Conservation (phyloP, 345 rosid genomes). For the Eucalyptus virginea region DNA sequence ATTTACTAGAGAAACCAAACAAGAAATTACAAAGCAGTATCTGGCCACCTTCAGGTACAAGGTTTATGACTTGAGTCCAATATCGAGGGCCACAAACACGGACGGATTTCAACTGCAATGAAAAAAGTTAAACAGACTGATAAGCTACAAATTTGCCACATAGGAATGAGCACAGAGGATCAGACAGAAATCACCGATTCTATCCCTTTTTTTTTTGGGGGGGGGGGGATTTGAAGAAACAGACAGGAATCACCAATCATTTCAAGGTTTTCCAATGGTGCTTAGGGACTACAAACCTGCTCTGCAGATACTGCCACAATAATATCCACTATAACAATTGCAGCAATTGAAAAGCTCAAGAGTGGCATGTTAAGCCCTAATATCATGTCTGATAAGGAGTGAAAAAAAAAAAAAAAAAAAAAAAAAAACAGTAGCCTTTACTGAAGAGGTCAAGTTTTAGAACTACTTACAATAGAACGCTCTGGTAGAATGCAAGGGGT, state of each 20-base stretch:
- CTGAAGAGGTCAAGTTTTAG: background rate
- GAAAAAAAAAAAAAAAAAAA: background rate
- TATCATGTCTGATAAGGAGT: background rate
- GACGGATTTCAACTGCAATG: slow-evolving; percentile 67
- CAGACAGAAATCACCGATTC: background rate
- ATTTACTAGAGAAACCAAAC: background rate
- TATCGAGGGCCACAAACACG: slow-evolving; percentile 94
- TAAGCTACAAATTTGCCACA: background rate
- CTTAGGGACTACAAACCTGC: background rate
- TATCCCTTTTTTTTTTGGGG: background rate
- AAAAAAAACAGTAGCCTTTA: background rate
- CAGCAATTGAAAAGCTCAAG: background rate
- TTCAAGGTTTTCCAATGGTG: background rate
- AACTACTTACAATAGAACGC: slow-evolving; percentile 75
- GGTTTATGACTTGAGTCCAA: slow-evolving; percentile 88
- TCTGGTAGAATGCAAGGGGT: slow-evolving; percentile 95
- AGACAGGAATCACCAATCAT: background rate
- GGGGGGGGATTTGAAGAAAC: background rate
- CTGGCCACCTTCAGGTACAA: slow-evolving; percentile 67
- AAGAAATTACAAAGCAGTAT: background rate
- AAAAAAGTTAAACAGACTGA: background rate
- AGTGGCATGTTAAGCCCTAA: background rate
- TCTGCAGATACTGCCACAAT: background rate
- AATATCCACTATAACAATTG: background rate
- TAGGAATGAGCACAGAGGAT: background rate